Conservation (phyloP, 31 red algal species). For the Odonthalia washingtoniensis region DNA sequence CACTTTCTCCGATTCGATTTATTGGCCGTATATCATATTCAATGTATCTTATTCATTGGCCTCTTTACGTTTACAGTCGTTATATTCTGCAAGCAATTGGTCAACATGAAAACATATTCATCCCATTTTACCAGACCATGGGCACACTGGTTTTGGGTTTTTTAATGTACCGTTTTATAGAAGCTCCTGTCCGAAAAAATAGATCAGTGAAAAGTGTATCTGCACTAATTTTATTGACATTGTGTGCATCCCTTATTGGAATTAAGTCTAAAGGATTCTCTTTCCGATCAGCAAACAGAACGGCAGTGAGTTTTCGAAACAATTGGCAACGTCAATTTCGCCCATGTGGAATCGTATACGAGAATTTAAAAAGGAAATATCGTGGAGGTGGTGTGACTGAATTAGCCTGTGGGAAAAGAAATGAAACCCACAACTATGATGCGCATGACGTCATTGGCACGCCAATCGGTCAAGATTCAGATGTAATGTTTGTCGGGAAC, state of each 20-base stretch:
- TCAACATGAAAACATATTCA: neutral
- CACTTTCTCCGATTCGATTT: neutral
- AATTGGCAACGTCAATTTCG: too few species aligned
- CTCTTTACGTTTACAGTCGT: constrained; percentile 26
- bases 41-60: constrained; percentile 78
- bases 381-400: too few species aligned
- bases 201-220: neutral
- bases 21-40: constrained; percentile 60
- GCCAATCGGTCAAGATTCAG: neutral
- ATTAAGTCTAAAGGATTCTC: neutral
- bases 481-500: neutral
- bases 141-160: neutral
- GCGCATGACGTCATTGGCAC: neutral
- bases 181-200: neutral
- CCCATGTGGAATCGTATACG: neutral
- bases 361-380: neutral
- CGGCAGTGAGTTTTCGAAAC: neutral
- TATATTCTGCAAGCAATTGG: neutral
- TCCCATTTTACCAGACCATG: neutral
- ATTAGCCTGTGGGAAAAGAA: too few species aligned
- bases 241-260: neutral
- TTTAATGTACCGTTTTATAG: neutral
- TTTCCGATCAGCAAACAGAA: neutral
- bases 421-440: too few species aligned
- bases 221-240: neutral